Base-by-base conservation (phyloP, 345 rosid species). In the Euclidium syriacum region DNA sequence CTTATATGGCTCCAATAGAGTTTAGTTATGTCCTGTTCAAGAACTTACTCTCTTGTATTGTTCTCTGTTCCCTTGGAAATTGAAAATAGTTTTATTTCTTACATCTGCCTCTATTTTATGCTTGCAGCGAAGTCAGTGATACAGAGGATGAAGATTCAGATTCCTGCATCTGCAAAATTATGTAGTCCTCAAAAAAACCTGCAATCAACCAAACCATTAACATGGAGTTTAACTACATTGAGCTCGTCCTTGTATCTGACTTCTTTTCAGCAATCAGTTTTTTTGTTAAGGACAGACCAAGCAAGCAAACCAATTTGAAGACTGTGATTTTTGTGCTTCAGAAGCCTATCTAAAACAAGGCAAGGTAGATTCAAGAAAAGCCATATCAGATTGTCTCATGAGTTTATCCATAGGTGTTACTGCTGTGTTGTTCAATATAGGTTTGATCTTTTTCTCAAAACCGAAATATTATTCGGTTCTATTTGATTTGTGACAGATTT, bases 111-210 rank as follows among this genome's bases (percentile, higher is more conserved):
- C 46, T 40, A 3, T 57, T 48, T 17, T 18, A 19, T 64, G 60
- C 20, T 53, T 80, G 85, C 97, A 94, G 99, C 62, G 99, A 94
- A 44, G 77, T 65, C 6, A 83, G 94, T 36, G 95, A 94, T 54
- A 70, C 90, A 26, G 99, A 90, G 3, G 99, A 85, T 4, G 97
- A 85, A 44, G 90, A 90, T 42, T 41, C 81, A 12, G 97, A 94
- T 71, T 59, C 90, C 57, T 94, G 99, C 77, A 65, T 83, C 39
- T 94, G 99, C 78, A 79, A 68, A 49, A 80, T 94, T 76, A 90
- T 94, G 99, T 92, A 87, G 84, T 52, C 68, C 35, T 15, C 49
- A 17, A n/a, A n/a, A n/a, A n/a, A 52, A 36, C 34, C 38, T 7
- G 3, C 65, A 48, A 63, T 4, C 69, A 23, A 41, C 49, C 46